A percentile compares a stretch with the other conserved stretches of the same genome.
These are phyloP conservation scores for Chlorella sp. DNA, from an alignment of 139 green algal species.

Conservation along the genomic window DNA sequence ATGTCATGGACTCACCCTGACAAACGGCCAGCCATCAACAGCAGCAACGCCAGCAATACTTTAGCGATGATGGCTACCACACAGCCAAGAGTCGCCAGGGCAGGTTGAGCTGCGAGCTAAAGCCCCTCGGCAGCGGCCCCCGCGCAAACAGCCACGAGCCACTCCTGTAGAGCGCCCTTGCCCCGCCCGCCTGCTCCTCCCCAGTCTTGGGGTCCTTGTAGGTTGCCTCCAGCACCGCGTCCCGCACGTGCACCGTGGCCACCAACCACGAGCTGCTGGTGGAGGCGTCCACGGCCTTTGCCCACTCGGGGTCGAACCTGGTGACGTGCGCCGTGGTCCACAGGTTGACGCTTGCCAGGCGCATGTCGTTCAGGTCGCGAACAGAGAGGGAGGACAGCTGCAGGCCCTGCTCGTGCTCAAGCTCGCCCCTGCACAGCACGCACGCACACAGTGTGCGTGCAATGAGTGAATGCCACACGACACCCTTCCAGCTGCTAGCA, in stretches of 20 bases:
- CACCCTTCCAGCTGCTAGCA: too few relatives aligned
- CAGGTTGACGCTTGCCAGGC: constrained; percentile 7
- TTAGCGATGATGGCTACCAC: neutral
- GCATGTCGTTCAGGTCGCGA: neutral
- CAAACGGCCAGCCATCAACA: neutral
- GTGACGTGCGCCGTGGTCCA: constrained; percentile 2
- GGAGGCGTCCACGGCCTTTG: neutral
- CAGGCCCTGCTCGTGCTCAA: neutral
- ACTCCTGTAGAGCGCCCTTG: neutral
- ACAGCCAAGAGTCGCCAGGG: constrained; percentile 8
- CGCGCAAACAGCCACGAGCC: constrained; percentile 17
- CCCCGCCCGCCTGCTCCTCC: too few relatives aligned
- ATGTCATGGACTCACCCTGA: neutral
- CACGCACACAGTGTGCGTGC: too few relatives aligned
- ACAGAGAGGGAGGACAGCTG: neutral
- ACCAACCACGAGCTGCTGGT: constrained; percentile 11
- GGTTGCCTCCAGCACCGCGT: neutral
- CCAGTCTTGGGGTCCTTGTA: neutral
- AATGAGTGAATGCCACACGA: too few relatives aligned
- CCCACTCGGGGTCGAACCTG: neutral
- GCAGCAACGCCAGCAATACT: neutral
- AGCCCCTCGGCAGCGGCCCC: constrained; percentile 13
- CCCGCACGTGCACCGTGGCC: neutral
- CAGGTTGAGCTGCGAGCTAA: neutral
- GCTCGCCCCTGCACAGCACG: neutral